Evolutionary conservation across 345 rosid genomes (phyloP).

Genomic region (Kernera saxatilis): DNA sequence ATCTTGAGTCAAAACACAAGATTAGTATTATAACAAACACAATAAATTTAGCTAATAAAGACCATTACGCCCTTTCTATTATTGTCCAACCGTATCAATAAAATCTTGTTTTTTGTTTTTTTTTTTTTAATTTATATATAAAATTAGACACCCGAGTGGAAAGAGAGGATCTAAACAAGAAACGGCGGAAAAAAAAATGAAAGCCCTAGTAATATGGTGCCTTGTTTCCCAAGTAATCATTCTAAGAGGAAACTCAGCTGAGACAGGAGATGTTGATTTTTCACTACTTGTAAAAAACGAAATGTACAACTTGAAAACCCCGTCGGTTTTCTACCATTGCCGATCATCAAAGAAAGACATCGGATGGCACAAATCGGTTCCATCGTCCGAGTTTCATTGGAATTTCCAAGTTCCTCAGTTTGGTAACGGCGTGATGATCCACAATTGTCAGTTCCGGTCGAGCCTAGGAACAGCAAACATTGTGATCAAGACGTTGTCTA

Average conservation of each 20-base stretch:
- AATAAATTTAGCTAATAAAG: neutral
- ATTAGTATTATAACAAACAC: neutral
- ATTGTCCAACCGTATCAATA: neutral
- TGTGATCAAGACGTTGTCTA: slow-evolving; percentile 17
- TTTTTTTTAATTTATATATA: neutral
- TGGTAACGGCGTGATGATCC: slow-evolving; percentile 17
- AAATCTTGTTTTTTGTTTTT: neutral
- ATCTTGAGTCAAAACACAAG: neutral
- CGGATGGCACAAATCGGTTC: slow-evolving; percentile 23
- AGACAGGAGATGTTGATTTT: slow-evolving; percentile 2
- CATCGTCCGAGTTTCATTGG: slow-evolving; percentile 20
- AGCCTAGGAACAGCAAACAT: slow-evolving; percentile 6
- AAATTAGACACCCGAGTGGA: neutral
- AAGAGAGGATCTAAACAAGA: neutral
- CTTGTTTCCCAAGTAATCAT: slow-evolving; percentile 16
- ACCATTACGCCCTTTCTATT: neutral
- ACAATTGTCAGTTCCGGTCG: slow-evolving; percentile 18
- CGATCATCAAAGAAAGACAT: slow-evolving; percentile 19
- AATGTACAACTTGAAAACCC: neutral
- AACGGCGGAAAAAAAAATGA: slow-evolving; percentile 7
- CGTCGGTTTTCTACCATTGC: slow-evolving; percentile 10
- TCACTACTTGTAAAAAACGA: slow-evolving; percentile 15
- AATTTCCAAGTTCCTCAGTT: slow-evolving; percentile 16
- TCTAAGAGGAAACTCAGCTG: slow-evolving; percentile 1
- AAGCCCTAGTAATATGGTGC: slow-evolving; percentile 1